Conservation (phyloP, 2,329 filamentous ascomycete genomes). For the Ceratocystis colombiana region DNA sequence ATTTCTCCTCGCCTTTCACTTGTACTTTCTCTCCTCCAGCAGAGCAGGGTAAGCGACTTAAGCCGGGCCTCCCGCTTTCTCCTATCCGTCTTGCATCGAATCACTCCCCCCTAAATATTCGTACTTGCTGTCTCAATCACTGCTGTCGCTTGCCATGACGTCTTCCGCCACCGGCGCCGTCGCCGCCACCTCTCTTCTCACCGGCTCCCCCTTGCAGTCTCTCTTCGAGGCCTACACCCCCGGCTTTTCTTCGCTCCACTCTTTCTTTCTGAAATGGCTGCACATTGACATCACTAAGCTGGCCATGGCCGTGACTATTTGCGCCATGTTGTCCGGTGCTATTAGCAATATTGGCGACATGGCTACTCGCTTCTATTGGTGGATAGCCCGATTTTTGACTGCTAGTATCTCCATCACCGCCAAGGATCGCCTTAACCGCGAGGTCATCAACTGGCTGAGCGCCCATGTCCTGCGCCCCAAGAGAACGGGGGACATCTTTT, state of each 20-base stretch:
- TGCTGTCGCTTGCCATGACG: too few species aligned
- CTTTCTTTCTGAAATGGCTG: constrained; percentile 33
- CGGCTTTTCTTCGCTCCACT: constrained; percentile 15
- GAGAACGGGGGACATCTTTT: constrained; percentile 26
- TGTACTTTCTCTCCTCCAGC: not conserved
- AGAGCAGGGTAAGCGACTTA: not conserved
- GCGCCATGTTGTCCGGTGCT: constrained; percentile 32
- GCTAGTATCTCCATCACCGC: constrained; percentile 34
- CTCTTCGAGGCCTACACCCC: constrained; percentile 21
- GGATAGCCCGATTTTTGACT: constrained; percentile 34
- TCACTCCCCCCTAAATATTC: not conserved
- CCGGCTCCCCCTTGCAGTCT: constrained; percentile 11
- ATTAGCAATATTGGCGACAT: constrained; percentile 30
- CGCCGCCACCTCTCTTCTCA: constrained; percentile 11
- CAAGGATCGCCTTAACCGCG: constrained; percentile 34
- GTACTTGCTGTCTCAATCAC: too few species aligned
- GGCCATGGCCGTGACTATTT: constrained; percentile 32
- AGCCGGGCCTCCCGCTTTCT: not conserved
- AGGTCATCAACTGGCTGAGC: constrained; percentile 35
- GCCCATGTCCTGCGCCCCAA: constrained; percentile 31
- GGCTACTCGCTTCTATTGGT: constrained; percentile 32
- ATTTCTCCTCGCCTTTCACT: not conserved
- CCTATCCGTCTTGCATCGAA: not conserved
- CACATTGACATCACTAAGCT: constrained; percentile 32
- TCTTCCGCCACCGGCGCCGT: not conserved